A percentile compares a stretch with the other conserved stretches of the same genome.
These are phyloP conservation scores for Sphagnum tenellum DNA, from an alignment of 225 moss, liverwort and hornwort genomes.

Conservation along the genomic window DNA sequence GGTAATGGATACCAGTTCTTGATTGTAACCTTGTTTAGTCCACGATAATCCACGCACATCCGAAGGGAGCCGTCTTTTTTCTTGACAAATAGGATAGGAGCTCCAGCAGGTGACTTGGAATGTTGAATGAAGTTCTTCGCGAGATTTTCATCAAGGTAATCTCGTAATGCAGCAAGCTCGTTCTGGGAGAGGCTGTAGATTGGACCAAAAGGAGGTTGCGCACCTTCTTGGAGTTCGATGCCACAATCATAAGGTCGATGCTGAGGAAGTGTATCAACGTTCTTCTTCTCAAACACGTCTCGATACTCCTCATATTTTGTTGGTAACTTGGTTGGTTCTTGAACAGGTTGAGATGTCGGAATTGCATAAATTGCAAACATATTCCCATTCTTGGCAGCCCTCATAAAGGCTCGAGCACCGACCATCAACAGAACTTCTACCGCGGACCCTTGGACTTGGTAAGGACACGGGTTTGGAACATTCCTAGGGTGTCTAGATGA, in stretches of 20 bases:
- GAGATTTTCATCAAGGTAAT: slow-evolving; percentile 1
- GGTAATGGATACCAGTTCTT: slow-evolving; percentile 10
- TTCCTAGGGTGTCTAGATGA: background rate
- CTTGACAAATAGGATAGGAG: slow-evolving; percentile 2
- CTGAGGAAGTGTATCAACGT: background rate
- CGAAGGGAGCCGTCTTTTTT: slow-evolving; percentile 3
- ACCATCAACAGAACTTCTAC: background rate
- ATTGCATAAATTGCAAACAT: background rate
- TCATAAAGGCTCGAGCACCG: background rate
- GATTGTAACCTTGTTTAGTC: slow-evolving; percentile 1
- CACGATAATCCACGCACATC: slow-evolving; percentile 10
- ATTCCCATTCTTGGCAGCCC: background rate
- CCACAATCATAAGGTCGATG: slow-evolving; percentile 5
- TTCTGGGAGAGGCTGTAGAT: background rate
- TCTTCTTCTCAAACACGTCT: background rate
- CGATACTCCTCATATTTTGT: background rate
- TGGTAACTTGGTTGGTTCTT: slow-evolving; percentile 1
- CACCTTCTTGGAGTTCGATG: slow-evolving; percentile 1
- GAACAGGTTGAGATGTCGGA: background rate
- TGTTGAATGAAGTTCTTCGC: slow-evolving; percentile 9
- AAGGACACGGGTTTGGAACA: background rate
- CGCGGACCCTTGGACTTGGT: too few relatives aligned
- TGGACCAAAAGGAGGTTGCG: background rate
- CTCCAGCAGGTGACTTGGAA: slow-evolving; percentile 1
- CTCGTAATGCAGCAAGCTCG: too few relatives aligned